Conservation (phyloP, 257 asterid species). For the Thymus quinquecostatus region DNA sequence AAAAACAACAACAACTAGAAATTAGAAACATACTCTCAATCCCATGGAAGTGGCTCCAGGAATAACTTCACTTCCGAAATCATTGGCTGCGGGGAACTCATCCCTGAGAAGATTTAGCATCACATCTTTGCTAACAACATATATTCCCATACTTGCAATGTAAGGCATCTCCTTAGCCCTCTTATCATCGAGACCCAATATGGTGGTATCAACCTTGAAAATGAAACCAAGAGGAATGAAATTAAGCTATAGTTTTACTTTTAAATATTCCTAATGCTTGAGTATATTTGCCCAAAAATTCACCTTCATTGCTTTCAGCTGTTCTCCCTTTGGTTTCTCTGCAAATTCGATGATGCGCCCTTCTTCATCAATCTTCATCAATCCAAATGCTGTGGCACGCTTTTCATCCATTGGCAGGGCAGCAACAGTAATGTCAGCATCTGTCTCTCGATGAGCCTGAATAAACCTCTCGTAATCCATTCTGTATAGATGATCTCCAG, state of each 20-base stretch:
- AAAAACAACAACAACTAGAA: not conserved
- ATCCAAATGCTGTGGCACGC: constrained; percentile 95
- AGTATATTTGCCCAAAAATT: constrained; percentile 9
- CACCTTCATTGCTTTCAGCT: constrained; percentile 83
- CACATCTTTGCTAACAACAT: constrained; percentile 93
- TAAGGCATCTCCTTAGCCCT: constrained; percentile 96
- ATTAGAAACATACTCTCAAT: constrained; percentile 61
- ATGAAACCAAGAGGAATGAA: constrained; percentile 20
- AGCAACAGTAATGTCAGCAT: constrained; percentile 96
- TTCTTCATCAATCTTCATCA: constrained; percentile 96
- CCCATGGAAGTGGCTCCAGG: constrained; percentile 95
- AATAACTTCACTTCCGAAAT: constrained; percentile 97
- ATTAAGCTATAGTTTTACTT: constrained; percentile 22
- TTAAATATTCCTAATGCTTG: not conserved
- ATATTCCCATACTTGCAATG: constrained; percentile 97
- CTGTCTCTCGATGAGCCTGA: constrained; percentile 98
- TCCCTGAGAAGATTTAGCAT: constrained; percentile 76
- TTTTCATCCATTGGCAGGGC: constrained; percentile 96
- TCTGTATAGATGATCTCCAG: constrained; percentile 94
- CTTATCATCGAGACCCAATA: constrained; percentile 89
- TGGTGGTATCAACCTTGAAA: constrained; percentile 87
- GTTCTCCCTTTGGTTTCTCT: constrained; percentile 95
- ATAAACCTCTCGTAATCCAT: constrained; percentile 95
- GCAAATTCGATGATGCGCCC: constrained; percentile 94
- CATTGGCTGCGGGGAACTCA: constrained; percentile 90